A percentile compares a stretch with the other conserved stretches of the same genome.
Evolutionary conservation across 352 stramenopile genomes (phyloP).

Genomic region (Albugo laibachii): DNA sequence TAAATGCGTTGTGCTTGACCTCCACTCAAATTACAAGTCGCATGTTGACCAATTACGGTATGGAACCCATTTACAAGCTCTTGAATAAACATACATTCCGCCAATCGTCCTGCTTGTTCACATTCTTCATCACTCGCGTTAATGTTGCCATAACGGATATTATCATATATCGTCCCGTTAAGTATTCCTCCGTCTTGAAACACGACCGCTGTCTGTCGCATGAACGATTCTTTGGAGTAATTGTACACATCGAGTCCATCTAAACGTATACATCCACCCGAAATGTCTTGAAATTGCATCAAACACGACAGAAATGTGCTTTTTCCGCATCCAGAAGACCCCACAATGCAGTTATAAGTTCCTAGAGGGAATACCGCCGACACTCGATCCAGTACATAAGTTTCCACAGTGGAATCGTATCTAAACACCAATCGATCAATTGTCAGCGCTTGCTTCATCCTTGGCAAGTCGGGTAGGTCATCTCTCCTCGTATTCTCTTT

Average conservation of each 20-base stretch:
- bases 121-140: constrained; percentile 54
- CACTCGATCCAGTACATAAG: constrained; percentile 65
- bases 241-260: constrained; percentile 73
- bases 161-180: constrained; percentile 78
- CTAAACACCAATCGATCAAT: constrained; percentile 74
- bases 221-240: constrained; percentile 73
- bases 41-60: constrained; percentile 69
- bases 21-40: constrained; percentile 72
- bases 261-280: constrained; percentile 58
- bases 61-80: constrained; percentile 65
- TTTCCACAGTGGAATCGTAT: constrained; percentile 69
- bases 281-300: constrained; percentile 77
- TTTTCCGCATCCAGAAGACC: constrained; percentile 74
- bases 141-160: constrained; percentile 70
- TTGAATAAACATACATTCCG: constrained; percentile 69
- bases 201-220: constrained; percentile 70
- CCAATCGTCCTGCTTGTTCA: constrained; percentile 53
- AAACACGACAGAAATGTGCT: constrained; percentile 71
- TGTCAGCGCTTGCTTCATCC: constrained; percentile 66
- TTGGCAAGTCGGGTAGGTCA: constrained; percentile 42
- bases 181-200: constrained; percentile 77
- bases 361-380: constrained; percentile 43
- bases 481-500: constrained; percentile 19
- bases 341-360: constrained; percentile 72
- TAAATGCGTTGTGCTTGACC: constrained; percentile 75